Evolutionary conservation across 1,139 yeast genomes (phyloP).

Genomic region (Candida albicans): DNA sequence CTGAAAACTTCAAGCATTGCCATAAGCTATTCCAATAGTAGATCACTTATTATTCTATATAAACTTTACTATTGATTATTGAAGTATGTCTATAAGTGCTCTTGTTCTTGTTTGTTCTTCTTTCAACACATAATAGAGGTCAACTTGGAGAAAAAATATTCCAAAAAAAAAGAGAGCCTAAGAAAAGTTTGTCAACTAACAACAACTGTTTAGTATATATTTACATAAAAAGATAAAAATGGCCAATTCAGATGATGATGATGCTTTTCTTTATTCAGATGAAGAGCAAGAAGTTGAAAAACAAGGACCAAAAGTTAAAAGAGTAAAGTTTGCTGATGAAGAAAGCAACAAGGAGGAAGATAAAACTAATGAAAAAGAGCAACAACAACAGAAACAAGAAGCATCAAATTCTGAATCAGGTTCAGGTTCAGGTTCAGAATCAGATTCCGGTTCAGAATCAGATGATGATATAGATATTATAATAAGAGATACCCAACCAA

Average conservation of each 20-base stretch:
- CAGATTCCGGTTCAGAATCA: slow-evolving; percentile 26
- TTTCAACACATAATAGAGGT: background rate
- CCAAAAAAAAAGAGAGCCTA: background rate
- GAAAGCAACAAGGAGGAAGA: slow-evolving; percentile 4
- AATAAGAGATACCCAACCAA: slow-evolving; percentile 26
- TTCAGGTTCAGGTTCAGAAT: slow-evolving; percentile 1
- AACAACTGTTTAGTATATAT: background rate
- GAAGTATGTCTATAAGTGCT: too few species aligned
- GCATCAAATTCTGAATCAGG: background rate
- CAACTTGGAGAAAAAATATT: background rate
- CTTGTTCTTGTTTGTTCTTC: too few species aligned
- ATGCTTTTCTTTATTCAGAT: slow-evolving; percentile 77
- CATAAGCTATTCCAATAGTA: too few species aligned
- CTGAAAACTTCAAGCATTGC: too few species aligned
- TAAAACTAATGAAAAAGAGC: slow-evolving; percentile 5
- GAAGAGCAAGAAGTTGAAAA: slow-evolving; percentile 31
- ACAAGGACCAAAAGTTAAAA: slow-evolving; percentile 10
- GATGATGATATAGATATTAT: slow-evolving; percentile 50
- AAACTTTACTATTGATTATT: too few species aligned
- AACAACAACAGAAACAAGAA: background rate
- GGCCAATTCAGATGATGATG: slow-evolving; percentile 64
- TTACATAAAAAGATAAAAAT: slow-evolving; percentile 12
- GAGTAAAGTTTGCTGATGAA: slow-evolving; percentile 16
- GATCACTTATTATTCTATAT: too few species aligned
- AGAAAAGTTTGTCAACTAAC: background rate